Evolutionary conservation across 2,329 filamentous ascomycete genomes (phyloP).

Genomic region (Leptodontidium sp.): DNA sequence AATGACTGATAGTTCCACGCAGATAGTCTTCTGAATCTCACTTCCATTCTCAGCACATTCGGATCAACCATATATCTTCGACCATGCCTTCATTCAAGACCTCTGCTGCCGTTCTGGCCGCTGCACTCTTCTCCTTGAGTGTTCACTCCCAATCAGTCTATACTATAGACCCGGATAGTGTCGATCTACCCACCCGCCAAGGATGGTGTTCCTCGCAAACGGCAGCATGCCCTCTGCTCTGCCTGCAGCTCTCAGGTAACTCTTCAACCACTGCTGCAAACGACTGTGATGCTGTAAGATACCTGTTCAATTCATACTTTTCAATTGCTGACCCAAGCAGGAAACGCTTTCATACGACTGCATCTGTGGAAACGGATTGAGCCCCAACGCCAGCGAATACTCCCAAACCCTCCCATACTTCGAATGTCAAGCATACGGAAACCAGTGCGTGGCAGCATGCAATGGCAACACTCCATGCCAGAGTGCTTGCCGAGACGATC

Average conservation of each 20-base stretch:
- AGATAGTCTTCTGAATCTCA: slow-evolving; percentile 19
- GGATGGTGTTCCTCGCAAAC: slow-evolving; percentile 72
- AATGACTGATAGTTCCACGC: slow-evolving; percentile 17
- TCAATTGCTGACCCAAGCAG: slow-evolving; percentile 47
- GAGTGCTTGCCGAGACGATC: slow-evolving; percentile 66
- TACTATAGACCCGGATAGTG: slow-evolving; percentile 67
- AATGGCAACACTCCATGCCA: slow-evolving; percentile 64
- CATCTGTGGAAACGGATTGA: slow-evolving; percentile 70
- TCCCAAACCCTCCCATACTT: slow-evolving; percentile 81
- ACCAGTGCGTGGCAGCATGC: slow-evolving; percentile 71
- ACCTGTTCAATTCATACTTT: not conserved
- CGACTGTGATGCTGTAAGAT: slow-evolving; percentile 70
- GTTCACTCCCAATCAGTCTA: slow-evolving; percentile 61
- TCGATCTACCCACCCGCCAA: slow-evolving; percentile 54
- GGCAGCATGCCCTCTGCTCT: slow-evolving; percentile 75
- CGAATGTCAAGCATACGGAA: slow-evolving; percentile 75
- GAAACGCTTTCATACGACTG: slow-evolving; percentile 72
- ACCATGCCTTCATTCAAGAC: slow-evolving; percentile 63
- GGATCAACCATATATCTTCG: slow-evolving; percentile 13
- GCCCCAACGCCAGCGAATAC: slow-evolving; percentile 80
- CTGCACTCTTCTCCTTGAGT: slow-evolving; percentile 55
- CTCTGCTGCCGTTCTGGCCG: slow-evolving; percentile 54
- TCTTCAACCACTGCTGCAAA: slow-evolving; percentile 61
- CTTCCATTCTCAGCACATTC: slow-evolving; percentile 16
- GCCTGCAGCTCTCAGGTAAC: slow-evolving; percentile 63